Evolutionary conservation across 192 early-diverging fungal species (phyloP).

Genomic region (Backusella mclennaniae): DNA sequence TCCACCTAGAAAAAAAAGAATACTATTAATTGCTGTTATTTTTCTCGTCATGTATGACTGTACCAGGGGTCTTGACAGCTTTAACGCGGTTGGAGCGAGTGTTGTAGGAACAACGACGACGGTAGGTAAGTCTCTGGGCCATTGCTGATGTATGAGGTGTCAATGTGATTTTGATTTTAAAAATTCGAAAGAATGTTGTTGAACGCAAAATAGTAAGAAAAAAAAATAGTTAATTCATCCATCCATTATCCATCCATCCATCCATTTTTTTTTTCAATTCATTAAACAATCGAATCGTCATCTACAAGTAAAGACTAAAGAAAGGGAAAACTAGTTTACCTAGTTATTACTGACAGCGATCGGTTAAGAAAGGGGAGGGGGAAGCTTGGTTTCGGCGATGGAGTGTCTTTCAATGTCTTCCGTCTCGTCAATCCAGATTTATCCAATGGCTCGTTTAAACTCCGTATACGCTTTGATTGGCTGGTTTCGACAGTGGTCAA

Average conservation of each 20-base stretch:
- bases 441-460: not conserved
- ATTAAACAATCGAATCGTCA: not conserved
- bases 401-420: not conserved
- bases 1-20: conserved; percentile 57
- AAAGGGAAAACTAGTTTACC: conserved; percentile 4
- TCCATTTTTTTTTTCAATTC: not conserved
- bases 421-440: not conserved
- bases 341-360: conserved; percentile 18
- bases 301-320: not conserved
- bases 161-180: not conserved
- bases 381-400: not conserved
- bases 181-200: not conserved
- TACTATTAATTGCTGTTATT: not conserved
- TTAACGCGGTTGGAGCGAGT: conserved; percentile 86
- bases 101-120: conserved; percentile 85
- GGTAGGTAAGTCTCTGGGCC: conserved; percentile 82
- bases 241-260: conserved; percentile 1
- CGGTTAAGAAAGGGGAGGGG: conserved; percentile 19
- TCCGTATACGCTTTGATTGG: not conserved
- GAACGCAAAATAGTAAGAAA: not conserved
- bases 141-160: conserved; percentile 38
- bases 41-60: not conserved
- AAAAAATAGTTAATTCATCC: conserved; percentile 7
- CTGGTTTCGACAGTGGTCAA: not conserved
- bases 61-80: conserved; percentile 87